Base-by-base conservation (phyloP, 75 land plant genomes). In the Azolla pinnata region DNA sequence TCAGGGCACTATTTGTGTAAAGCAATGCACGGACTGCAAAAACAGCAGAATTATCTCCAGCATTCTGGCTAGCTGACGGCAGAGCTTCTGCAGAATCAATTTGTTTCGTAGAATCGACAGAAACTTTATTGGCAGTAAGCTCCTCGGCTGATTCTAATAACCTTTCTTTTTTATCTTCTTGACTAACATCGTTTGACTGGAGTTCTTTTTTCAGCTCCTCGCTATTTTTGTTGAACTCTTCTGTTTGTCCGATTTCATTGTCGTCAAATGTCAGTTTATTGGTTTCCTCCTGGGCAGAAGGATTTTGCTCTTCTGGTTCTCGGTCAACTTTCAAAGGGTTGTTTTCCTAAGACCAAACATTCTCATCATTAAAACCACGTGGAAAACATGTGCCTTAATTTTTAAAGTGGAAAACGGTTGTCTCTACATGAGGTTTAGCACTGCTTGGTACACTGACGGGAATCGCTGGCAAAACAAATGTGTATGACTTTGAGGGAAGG, bases 1-100 rank as follows among this genome's bases (percentile, higher is more conserved):
- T 66, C 63, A 72, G 18, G 25, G 49, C 30, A 29, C 69, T 47
- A 17, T 66, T 59, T 27, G 75, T 50, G 63, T 72, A 72, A 5
- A 72, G 24, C 24, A 72, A 21, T 3, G 70, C 63, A 23, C 75
- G 49, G n/a, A 65, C 59, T 51, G 69, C 18, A 46, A 47, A 61
- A 18, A 19, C 25, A 52, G 12, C 25, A 52, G 24, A 14, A 26
- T 16, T 52, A 2, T 27, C 4, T 25, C 29, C 4, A 52, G 4
- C 29, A 25, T 52, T 23, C 17, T 46, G 49, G 21, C 2, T 4
- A 4, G 17, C 4, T 46, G 17, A 46, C 2, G 49, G 21, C 2
- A 23, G 2, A 46, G 14, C 17, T 46, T 46, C 10, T 23, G 4
- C 17, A 46, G 49, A 46, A 4, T 46, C 49, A 46, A 18, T 4